phyloP scores from a whole-genome alignment of 2,329 filamentous ascomycete genomes.

The Xylariaceae sp. region DNA sequence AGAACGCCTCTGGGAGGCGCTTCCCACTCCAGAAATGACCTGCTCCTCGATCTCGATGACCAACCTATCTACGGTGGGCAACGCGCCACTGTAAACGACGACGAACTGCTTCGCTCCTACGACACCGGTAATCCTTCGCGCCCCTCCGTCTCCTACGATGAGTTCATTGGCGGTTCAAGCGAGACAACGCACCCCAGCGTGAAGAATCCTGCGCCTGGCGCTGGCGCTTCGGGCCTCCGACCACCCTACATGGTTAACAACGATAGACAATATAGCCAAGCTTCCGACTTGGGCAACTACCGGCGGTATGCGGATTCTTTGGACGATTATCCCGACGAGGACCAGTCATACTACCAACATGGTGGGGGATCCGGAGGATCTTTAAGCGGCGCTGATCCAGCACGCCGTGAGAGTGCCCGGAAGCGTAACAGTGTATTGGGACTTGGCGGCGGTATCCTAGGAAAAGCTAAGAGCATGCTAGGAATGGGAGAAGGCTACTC shows the following conservation, averaged over 20 bases:
- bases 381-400: conserved; percentile 35
- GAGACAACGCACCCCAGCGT: conserved; percentile 45
- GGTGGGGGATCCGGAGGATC: conserved; percentile 49
- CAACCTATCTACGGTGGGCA: conserved; percentile 70
- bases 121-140: conserved; percentile 59
- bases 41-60: conserved; percentile 69
- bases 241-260: conserved; percentile 40
- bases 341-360: conserved; percentile 77
- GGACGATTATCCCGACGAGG: conserved; percentile 75
- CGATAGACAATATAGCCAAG: conserved; percentile 60
- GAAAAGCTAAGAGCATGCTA: conserved; percentile 81
- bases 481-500: conserved; percentile 84
- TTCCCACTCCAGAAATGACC: conserved; percentile 46
- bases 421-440: conserved; percentile 86
- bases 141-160: conserved; percentile 88
- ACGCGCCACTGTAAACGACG: conserved; percentile 72
- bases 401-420: conserved; percentile 51
- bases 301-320: conserved; percentile 84
- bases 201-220: conserved; percentile 34
- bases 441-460: conserved; percentile 80
- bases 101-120: conserved; percentile 71
- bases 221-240: conserved; percentile 25
- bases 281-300: conserved; percentile 80
- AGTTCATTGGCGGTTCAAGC: conserved; percentile 69
- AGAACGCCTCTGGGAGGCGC: conserved; percentile 48